Evolutionary conservation across 202 grass and related monocot genomes (phyloP), one percentile per base, ranked within the genome.

Genomic region (Zizania palustris): DNA sequence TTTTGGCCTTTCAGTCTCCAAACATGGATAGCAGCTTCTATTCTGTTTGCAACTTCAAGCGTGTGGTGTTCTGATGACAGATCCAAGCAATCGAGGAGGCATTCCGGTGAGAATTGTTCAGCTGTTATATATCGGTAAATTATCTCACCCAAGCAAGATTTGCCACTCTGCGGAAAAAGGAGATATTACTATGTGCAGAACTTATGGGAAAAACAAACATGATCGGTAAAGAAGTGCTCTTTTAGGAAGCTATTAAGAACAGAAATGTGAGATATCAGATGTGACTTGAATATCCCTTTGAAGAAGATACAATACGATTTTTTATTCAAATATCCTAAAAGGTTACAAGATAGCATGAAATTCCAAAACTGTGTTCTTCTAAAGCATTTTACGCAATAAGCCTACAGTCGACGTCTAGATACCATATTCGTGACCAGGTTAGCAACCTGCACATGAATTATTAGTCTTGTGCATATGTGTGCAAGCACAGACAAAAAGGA

Each of bases 61-160:
- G 87, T 95, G 58, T 98, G 95, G 71, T 98, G 95, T 63, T 98
- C 95, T 8, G 95, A 98, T 69, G 95, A 98, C 46, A 98, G 78
- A 61, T 98, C 95, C 74, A 98, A 80, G 79, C 95, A 98, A 70
- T 95, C 91, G 4, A 98, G 85, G 51, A 98, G 91, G 82, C 95
- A 98, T 62, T 98, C 95, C 6, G 95, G 91, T 61, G 95, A 98
- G 82, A 95, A 98, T 12, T 98, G 89, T 22, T 95, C 91, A 16
- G 95, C 95, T 48, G 91, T 98, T 76, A 95, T 90, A 72, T 98
- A 98, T 19, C 85, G 73, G 59, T 99, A 95, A 68, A 99, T 99
- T 79, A 99, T 96, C 75, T 93, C 92, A 66, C 96, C 92, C 83
- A 99, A 87, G 79, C 96, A 99, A 63, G 91, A 88, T 81, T 90